phyloP scores from a whole-genome alignment of 2,329 filamentous ascomycete species.

The Ophiostoma triangulosporum region DNA sequence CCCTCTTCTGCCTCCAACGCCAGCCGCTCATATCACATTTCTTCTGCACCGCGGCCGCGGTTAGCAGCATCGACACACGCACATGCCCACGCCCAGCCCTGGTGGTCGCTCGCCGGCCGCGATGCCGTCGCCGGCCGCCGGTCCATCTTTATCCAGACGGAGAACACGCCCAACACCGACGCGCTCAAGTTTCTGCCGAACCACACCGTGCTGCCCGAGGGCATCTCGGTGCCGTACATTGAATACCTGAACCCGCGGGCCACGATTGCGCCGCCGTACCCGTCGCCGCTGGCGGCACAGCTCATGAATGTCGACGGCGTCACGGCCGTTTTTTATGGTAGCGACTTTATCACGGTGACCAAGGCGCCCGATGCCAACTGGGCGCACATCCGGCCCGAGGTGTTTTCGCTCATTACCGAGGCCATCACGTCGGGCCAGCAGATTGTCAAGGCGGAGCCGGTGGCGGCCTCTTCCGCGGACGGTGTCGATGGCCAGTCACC shows the following conservation, averaged over 20 bases:
- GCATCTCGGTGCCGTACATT: slow-evolving; percentile 62
- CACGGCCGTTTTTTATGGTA: slow-evolving; percentile 86
- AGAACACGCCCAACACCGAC: slow-evolving; percentile 87
- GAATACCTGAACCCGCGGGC: slow-evolving; percentile 85
- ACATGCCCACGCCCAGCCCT: slow-evolving; percentile 9
- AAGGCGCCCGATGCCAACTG: slow-evolving; percentile 81
- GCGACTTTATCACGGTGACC: slow-evolving; percentile 93
- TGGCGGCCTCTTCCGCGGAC: slow-evolving; percentile 21
- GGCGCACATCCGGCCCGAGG: slow-evolving; percentile 89
- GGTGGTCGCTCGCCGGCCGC: slow-evolving; percentile 12
- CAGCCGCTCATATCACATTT: slow-evolving; percentile 7
- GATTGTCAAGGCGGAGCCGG: slow-evolving; percentile 53
- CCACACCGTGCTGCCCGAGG: slow-evolving; percentile 65
- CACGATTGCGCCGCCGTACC: slow-evolving; percentile 76
- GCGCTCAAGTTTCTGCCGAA: slow-evolving; percentile 95
- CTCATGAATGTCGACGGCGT: slow-evolving; percentile 90
- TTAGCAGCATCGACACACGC: slow-evolving; percentile 18
- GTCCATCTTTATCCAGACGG: slow-evolving; percentile 95
- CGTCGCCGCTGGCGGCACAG: slow-evolving; percentile 79
- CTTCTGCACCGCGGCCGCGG: slow-evolving; percentile 9
- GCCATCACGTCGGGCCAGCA: slow-evolving; percentile 70
- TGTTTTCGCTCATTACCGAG: slow-evolving; percentile 91
- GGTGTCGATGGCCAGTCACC: slow-evolving; percentile 11
- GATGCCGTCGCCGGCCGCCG: slow-evolving; percentile 30
- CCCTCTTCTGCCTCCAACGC: not conserved